Base-by-base conservation (phyloP, 2,329 filamentous ascomycete genomes). In the Trichoderma sp. region DNA sequence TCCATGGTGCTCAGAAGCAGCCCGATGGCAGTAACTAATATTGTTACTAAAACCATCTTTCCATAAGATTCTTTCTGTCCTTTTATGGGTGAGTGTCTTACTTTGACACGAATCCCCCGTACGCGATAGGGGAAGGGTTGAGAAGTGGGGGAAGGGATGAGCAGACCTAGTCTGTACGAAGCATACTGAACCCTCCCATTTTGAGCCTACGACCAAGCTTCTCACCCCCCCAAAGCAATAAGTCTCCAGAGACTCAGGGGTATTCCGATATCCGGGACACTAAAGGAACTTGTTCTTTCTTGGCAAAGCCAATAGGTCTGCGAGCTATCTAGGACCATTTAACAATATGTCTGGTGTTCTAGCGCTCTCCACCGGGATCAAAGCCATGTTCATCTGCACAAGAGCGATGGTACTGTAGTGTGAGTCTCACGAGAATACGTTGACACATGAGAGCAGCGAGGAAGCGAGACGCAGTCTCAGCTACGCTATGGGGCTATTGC, bases 51-150 rank as follows among this genome's bases (percentile, higher is more conserved):
- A 4, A 36, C 30, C 21, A 14, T 51, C 12, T 61, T 26, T 12
- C 28, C 32, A 21, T 43, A 28, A 58, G 28, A 14, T 18, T 24
- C 66, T 36, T 32, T n/a, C 47, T 47, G 21, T 68, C 32, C 65
- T 58, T 21, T 43, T 3, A 32, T 68, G 53, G 28, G 21, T 26
- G 6, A 32, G 34, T 69, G 66, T 69, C 66, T 69, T 28, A 69
- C 56, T 30, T 57, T 69, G 57, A 69, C 66, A 69, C 66, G 53
- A 28, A 39, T 61, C 56, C 39, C 15, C 56, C 39, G 57, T 60
- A 30, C 56, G 39, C 51, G 66, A 51, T 28, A 24, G 53, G 36
- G 9, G 12, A 32, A 43, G 57, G 66, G 51, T 21, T 30, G n/a
- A 21, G 39, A 34, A 28, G 66, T 36, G 66, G 65, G 65, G 65